Evolutionary conservation across 768 basidiomycete species (phyloP).

Genomic region (Pleurotus cornucopiae): DNA sequence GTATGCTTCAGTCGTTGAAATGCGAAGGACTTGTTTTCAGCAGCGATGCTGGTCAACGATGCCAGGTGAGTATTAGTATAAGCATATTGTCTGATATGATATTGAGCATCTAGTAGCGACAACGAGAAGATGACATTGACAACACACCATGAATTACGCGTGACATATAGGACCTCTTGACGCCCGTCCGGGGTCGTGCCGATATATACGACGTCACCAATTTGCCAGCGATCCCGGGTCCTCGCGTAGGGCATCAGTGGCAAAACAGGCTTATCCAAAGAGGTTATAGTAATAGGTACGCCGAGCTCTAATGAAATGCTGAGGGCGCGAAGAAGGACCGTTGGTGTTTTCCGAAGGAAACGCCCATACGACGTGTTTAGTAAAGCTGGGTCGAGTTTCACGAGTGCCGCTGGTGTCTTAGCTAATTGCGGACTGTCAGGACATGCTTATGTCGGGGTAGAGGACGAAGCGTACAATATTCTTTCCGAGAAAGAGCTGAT

Average conservation of each 20-base stretch:
- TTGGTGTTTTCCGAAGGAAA: slow-evolving; percentile 25
- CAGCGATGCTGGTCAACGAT: background rate
- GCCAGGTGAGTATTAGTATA: background rate
- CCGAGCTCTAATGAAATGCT: slow-evolving; percentile 36
- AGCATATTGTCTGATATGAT: background rate
- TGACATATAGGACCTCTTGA: slow-evolving; percentile 10
- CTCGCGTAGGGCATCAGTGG: slow-evolving; percentile 9
- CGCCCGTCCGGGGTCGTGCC: slow-evolving; percentile 11
- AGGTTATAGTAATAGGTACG: slow-evolving; percentile 27
- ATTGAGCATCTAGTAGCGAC: background rate
- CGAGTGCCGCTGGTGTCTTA: slow-evolving; percentile 28
- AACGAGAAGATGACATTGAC: background rate
- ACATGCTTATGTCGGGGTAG: background rate
- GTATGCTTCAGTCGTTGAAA: too few species aligned
- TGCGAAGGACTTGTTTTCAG: too few species aligned
- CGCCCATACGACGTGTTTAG: slow-evolving; percentile 28
- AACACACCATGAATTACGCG: slow-evolving; percentile 5
- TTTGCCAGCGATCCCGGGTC: slow-evolving; percentile 3
- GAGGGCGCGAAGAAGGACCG: slow-evolving; percentile 32
- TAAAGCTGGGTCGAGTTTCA: slow-evolving; percentile 30
- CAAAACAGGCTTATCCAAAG: slow-evolving; percentile 13
- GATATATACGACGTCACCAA: slow-evolving; percentile 12
- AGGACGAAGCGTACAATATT: slow-evolving; percentile 20
- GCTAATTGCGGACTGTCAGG: slow-evolving; percentile 13
- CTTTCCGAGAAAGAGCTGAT: slow-evolving; percentile 15